Conservation (phyloP, 768 basidiomycete species). For the Suillus subluteus region DNA sequence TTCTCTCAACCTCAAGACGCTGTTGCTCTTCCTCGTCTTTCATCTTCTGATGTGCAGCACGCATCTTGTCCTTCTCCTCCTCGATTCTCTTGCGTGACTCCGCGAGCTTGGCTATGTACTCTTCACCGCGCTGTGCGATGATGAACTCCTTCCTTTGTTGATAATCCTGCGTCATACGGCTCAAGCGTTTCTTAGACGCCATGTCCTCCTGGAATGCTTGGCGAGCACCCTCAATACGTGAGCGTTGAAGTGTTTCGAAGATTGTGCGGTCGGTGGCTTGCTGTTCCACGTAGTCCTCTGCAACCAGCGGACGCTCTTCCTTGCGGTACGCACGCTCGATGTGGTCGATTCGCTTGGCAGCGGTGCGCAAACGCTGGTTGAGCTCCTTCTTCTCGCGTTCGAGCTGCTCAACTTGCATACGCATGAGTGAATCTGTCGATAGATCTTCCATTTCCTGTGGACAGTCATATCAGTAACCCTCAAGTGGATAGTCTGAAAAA, state of each 20-base stretch:
- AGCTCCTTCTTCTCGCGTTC: constrained; percentile 96
- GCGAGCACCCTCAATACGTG: constrained; percentile 58
- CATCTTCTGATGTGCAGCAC: constrained; percentile 62
- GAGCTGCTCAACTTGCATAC: constrained; percentile 90
- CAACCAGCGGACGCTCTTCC: constrained; percentile 86
- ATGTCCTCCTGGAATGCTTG: constrained; percentile 67
- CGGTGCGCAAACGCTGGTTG: constrained; percentile 78
- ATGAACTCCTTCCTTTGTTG: constrained; percentile 53
- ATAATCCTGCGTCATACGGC: constrained; percentile 77
- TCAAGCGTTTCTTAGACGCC: constrained; percentile 73
- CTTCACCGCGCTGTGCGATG: constrained; percentile 59
- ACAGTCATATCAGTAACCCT: constrained; percentile 14
- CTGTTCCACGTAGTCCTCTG: constrained; percentile 84
- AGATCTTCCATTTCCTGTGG: constrained; percentile 77
- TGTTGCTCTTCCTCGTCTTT: constrained; percentile 45
- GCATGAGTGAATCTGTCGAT: constrained; percentile 86
- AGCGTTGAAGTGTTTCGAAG: constrained; percentile 62
- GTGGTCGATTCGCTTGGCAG: constrained; percentile 91
- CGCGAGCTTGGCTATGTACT: constrained; percentile 63
- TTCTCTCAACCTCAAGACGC: constrained; percentile 29
- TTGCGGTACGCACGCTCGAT: constrained; percentile 93
- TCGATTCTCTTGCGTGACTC: constrained; percentile 70
- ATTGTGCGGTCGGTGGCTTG: constrained; percentile 75
- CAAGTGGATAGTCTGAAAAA: constrained; percentile 11
- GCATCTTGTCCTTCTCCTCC: constrained; percentile 82